Percentiles rank a stretch among this genome's conserved stretches.
Evolutionary conservation across 352 stramenopile genomes (phyloP).

Genomic region (Sclerospora graminicola): DNA sequence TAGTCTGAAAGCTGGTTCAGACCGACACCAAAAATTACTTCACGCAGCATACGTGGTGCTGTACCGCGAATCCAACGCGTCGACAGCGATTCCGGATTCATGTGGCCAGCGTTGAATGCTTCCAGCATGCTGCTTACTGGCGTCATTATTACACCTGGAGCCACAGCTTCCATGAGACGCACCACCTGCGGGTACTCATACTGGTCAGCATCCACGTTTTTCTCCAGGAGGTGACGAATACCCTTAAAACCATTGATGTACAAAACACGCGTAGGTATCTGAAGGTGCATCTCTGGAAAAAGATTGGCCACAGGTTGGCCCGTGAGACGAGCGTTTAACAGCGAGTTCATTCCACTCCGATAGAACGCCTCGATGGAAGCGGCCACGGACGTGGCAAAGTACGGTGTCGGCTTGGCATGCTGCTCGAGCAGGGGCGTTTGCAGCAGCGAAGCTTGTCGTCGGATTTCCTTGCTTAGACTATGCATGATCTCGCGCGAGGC

Average conservation of each 20-base stretch:
- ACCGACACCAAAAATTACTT: slow-evolving; percentile 91
- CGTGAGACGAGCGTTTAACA: slow-evolving; percentile 83
- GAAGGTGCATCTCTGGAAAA: slow-evolving; percentile 92
- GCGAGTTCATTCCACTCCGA: slow-evolving; percentile 86
- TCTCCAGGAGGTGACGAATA: slow-evolving; percentile 77
- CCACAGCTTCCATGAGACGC: slow-evolving; percentile 68
- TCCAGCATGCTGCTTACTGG: slow-evolving; percentile 88
- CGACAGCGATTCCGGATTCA: slow-evolving; percentile 85
- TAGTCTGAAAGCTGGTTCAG: slow-evolving; percentile 92
- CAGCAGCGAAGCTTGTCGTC: slow-evolving; percentile 73
- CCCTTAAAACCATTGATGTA: slow-evolving; percentile 94
- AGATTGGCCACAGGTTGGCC: slow-evolving; percentile 66
- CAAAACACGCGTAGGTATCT: slow-evolving; percentile 87
- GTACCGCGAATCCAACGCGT: slow-evolving; percentile 87
- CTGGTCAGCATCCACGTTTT: slow-evolving; percentile 71
- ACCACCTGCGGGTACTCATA: slow-evolving; percentile 77
- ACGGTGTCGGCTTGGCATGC: slow-evolving; percentile 83
- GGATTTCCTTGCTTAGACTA: slow-evolving; percentile 83
- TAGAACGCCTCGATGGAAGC: slow-evolving; percentile 90
- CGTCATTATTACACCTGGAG: slow-evolving; percentile 89
- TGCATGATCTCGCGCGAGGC: slow-evolving; percentile 81
- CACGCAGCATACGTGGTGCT: slow-evolving; percentile 71
- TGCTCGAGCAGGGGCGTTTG: slow-evolving; percentile 87
- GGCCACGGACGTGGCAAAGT: slow-evolving; percentile 86
- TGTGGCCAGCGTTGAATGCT: slow-evolving; percentile 89